These are phyloP conservation scores for Panicum hallii DNA, from an alignment of 202 grass and related monocot genomes.

Conservation along the genomic window DNA sequence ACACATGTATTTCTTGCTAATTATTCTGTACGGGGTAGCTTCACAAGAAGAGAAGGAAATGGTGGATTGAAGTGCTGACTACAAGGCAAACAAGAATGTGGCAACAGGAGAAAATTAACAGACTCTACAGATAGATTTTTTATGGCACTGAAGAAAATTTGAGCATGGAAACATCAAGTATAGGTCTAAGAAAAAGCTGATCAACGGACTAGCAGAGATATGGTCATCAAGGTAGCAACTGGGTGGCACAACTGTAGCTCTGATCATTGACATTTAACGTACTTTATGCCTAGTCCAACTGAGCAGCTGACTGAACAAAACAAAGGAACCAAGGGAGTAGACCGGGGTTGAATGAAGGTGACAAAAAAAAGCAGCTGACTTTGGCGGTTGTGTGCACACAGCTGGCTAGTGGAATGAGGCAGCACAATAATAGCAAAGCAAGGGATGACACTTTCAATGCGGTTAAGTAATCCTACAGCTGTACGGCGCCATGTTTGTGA, in stretches of 20 bases:
- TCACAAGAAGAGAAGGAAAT: conserved; percentile 11
- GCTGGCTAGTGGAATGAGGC: background rate
- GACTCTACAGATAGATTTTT: background rate
- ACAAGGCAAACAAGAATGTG: background rate
- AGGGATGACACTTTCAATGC: too few species aligned
- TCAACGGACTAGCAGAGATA: background rate
- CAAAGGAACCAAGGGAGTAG: background rate
- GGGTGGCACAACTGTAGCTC: background rate
- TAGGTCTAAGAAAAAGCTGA: background rate
- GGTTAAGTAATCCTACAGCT: background rate
- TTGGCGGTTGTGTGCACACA: background rate
- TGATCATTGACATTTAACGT: background rate
- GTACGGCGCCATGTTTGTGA: background rate
- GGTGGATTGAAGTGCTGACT: background rate
- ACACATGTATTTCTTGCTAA: background rate
- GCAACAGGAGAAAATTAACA: background rate
- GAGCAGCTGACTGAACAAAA: background rate
- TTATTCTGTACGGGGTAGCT: background rate
- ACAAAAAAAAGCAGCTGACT: background rate
- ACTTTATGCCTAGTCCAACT: conserved; percentile 4
- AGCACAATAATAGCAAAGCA: background rate
- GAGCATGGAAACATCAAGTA: background rate
- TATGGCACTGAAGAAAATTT: background rate
- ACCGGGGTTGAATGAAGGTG: background rate
- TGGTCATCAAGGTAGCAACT: background rate